Conservation (phyloP, 495 filamentous ascomycete genomes). For the Chlorociboria aeruginascens region DNA sequence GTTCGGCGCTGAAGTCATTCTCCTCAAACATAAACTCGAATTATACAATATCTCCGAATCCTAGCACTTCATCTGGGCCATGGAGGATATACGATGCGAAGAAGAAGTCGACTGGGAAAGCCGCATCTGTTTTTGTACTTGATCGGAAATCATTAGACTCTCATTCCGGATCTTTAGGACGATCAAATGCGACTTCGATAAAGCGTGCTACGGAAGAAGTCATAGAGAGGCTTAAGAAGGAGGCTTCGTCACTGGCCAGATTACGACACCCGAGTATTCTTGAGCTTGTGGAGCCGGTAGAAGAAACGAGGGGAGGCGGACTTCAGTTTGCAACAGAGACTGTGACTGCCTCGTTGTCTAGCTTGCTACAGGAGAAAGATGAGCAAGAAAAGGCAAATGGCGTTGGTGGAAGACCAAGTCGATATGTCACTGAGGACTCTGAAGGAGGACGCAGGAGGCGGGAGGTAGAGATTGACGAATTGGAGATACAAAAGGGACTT, state of each 20-base stretch:
- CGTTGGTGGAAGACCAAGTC: constrained; percentile 55
- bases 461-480: constrained; percentile 89
- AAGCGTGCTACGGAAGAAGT: constrained; percentile 81
- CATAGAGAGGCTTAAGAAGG: constrained; percentile 78
- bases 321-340: constrained; percentile 92
- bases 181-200: constrained; percentile 50
- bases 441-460: constrained; percentile 61
- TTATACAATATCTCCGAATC: constrained; percentile 63
- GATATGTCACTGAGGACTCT: constrained; percentile 71
- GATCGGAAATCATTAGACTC: constrained; percentile 76
- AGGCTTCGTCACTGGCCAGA: constrained; percentile 74
- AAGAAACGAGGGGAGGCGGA: constrained; percentile 81
- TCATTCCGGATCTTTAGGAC: constrained; percentile 33
- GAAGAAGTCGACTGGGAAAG: constrained; percentile 82
- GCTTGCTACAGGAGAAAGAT: constrained; percentile 77
- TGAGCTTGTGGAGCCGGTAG: constrained; percentile 88
- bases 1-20: constrained; percentile 79
- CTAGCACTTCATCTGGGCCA: constrained; percentile 65
- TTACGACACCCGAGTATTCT: constrained; percentile 84
- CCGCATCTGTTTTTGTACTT: constrained; percentile 89
- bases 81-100: constrained; percentile 98
- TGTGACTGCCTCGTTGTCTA: constrained; percentile 77
- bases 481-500: constrained; percentile 94
- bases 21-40: constrained; percentile 77
- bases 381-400: constrained; percentile 63